Evolutionary conservation across 2,329 filamentous ascomycete genomes (phyloP).

Genomic region (Exophiala alcalophila): DNA sequence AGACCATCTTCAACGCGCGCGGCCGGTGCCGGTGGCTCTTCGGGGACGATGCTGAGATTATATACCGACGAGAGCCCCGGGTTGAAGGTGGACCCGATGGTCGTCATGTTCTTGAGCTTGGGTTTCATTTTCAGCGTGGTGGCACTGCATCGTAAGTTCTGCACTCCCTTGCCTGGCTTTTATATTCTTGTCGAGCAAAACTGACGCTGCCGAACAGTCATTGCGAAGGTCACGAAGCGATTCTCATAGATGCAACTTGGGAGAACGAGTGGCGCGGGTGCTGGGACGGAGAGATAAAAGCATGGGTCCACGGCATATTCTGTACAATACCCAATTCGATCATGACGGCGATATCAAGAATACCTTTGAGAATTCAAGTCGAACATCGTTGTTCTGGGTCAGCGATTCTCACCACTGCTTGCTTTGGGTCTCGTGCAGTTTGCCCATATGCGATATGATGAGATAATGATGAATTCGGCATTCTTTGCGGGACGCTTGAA

Average conservation of each 20-base stretch:
- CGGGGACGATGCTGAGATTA: conserved; percentile 96
- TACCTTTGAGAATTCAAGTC: too few species aligned
- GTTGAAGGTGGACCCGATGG: conserved; percentile 95
- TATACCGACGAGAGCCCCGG: conserved; percentile 99
- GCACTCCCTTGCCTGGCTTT: too few species aligned
- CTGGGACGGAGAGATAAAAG: conserved; percentile 15
- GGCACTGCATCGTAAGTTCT: conserved; percentile 82
- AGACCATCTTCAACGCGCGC: conserved; percentile 88
- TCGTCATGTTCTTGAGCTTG: conserved; percentile 91
- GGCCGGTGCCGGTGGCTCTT: conserved; percentile 91
- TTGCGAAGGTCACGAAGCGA: conserved; percentile 89
- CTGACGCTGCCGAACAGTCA: too few species aligned
- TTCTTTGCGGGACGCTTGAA: too few species aligned
- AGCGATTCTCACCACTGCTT: too few species aligned
- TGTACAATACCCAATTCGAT: conserved; percentile 15
- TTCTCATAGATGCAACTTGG: conserved; percentile 54
- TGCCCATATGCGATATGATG: too few species aligned
- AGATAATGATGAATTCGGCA: too few species aligned
- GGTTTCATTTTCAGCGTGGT: conserved; percentile 99
- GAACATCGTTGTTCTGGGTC: too few species aligned
- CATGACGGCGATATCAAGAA: conserved; percentile 3
- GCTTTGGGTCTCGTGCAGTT: too few species aligned
- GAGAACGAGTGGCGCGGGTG: not conserved
- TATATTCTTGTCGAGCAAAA: too few species aligned
- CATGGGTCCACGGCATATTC: conserved; percentile 10